Evolutionary conservation across 2,329 filamentous ascomycete genomes (phyloP).

Genomic region (Emmonsiellopsis sp.): DNA sequence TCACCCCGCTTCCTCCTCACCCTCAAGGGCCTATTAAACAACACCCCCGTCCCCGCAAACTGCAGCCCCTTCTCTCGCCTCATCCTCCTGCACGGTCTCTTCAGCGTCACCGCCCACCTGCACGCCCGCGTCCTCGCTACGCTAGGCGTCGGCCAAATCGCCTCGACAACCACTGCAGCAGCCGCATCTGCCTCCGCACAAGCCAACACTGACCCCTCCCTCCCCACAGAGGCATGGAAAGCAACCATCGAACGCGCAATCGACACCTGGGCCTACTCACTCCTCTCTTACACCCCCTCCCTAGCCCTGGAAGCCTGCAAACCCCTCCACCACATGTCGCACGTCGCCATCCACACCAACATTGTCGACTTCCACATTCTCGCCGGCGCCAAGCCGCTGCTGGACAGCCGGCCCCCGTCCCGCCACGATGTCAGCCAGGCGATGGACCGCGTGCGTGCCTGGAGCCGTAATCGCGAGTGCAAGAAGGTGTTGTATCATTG

Average conservation of each 20-base stretch:
- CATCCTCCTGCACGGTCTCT: slow-evolving; percentile 18
- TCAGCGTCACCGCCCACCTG: slow-evolving; percentile 18
- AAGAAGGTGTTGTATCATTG: slow-evolving; percentile 18
- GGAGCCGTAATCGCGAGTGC: slow-evolving; percentile 13
- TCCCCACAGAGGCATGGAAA: slow-evolving; percentile 16
- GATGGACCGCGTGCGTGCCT: slow-evolving; percentile 12
- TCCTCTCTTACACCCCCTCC: slow-evolving; percentile 17
- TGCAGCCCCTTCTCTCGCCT: slow-evolving; percentile 18
- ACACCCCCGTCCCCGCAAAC: slow-evolving; percentile 15
- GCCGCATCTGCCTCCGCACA: slow-evolving; percentile 4
- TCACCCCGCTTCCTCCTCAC: slow-evolving; percentile 17
- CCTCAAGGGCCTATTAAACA: slow-evolving; percentile 14
- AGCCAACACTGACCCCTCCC: slow-evolving; percentile 5
- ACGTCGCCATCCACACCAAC: slow-evolving; percentile 18
- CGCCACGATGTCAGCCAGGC: slow-evolving; percentile 14
- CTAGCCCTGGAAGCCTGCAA: slow-evolving; percentile 15
- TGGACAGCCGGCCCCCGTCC: slow-evolving; percentile 11
- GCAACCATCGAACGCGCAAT: slow-evolving; percentile 18
- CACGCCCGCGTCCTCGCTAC: slow-evolving; percentile 16
- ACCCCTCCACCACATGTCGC: slow-evolving; percentile 18
- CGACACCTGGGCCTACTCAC: slow-evolving; percentile 20
- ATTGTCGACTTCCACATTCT: slow-evolving; percentile 21
- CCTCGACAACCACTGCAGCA: background rate
- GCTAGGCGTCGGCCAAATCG: slow-evolving; percentile 12
- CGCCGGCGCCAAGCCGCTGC: slow-evolving; percentile 17